phyloP scores from a whole-genome alignment of 106 monocot genomes.

The Dioscorea dumetorum region DNA sequence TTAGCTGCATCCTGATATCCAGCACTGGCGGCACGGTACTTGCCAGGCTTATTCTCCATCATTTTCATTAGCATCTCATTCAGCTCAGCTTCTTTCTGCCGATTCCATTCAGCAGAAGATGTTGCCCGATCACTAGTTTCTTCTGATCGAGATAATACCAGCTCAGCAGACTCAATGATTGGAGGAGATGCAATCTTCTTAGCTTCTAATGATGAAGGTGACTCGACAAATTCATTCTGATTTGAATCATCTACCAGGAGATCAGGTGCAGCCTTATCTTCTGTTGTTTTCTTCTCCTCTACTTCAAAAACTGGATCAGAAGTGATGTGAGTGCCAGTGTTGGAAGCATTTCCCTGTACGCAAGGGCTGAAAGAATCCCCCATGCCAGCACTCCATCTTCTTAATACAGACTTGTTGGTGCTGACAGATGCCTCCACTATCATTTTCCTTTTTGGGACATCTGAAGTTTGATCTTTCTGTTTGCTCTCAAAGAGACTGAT shows the following conservation, averaged over 20 bases:
- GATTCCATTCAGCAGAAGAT: constrained; percentile 76
- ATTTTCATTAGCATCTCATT: constrained; percentile 80
- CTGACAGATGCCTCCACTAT: constrained; percentile 27
- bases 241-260: background rate
- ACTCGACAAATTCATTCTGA: constrained; percentile 10
- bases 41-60: constrained; percentile 61
- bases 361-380: constrained; percentile 38
- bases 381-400: constrained; percentile 96
- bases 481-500: constrained; percentile 93
- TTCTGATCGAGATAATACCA: constrained; percentile 13
- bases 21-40: constrained; percentile 12
- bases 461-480: constrained; percentile 58
- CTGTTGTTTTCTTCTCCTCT: constrained; percentile 34
- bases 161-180: constrained; percentile 13
- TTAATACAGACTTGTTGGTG: constrained; percentile 74
- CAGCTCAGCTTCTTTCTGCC: constrained; percentile 80
- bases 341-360: constrained; percentile 25
- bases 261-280: constrained; percentile 18
- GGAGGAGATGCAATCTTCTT: constrained; percentile 10
- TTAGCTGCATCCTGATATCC: constrained; percentile 12
- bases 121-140: constrained; percentile 39
- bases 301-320: constrained; percentile 8
- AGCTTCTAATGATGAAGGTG: constrained; percentile 19
- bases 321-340: constrained; percentile 14
- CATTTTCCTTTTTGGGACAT: constrained; percentile 34